Conservation (phyloP, 2,329 filamentous ascomycete species). For the Dactylonectria macrodidyma region DNA sequence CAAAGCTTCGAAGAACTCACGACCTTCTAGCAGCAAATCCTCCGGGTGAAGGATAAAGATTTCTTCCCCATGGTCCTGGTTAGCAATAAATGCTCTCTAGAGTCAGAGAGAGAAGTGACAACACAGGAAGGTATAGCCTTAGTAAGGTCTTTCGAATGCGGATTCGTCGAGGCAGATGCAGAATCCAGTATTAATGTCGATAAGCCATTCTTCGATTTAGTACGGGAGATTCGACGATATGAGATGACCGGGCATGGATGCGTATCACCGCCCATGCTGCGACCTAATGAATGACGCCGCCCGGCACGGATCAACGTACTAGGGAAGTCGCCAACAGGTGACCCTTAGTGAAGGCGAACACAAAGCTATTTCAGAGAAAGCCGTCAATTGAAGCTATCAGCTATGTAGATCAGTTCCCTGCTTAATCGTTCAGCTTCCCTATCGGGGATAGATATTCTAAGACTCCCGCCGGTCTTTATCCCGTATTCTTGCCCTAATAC, state of each 20-base stretch:
- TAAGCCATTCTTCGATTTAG: constrained; percentile 98
- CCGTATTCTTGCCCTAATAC: no score
- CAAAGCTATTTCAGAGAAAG: no score
- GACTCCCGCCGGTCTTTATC: no score
- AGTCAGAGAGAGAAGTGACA: constrained; percentile 90
- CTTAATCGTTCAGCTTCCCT: no score
- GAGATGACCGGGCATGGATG: constrained; percentile 72
- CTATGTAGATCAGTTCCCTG: no score
- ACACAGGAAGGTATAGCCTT: constrained; percentile 93
- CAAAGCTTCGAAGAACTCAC: constrained; percentile 99
- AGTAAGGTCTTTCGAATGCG: constrained; percentile 91
- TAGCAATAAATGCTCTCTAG: constrained; percentile 99
- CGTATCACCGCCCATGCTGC: no score
- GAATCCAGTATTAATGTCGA: constrained; percentile 99
- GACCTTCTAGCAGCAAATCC: constrained; percentile 98
- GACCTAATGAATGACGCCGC: no score
- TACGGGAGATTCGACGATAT: constrained; percentile 96
- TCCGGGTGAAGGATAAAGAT: constrained; percentile 99
- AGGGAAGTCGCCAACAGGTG: no score
- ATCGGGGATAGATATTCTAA: no score
- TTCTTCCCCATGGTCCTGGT: constrained; percentile 99
- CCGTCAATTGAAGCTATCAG: no score
- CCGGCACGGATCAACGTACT: no score
- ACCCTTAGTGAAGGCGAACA: no score
- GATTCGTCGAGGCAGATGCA: constrained; percentile 98